Base-by-base conservation (phyloP, 805 yeast genomes). In the Ascoidea tarda region DNA sequence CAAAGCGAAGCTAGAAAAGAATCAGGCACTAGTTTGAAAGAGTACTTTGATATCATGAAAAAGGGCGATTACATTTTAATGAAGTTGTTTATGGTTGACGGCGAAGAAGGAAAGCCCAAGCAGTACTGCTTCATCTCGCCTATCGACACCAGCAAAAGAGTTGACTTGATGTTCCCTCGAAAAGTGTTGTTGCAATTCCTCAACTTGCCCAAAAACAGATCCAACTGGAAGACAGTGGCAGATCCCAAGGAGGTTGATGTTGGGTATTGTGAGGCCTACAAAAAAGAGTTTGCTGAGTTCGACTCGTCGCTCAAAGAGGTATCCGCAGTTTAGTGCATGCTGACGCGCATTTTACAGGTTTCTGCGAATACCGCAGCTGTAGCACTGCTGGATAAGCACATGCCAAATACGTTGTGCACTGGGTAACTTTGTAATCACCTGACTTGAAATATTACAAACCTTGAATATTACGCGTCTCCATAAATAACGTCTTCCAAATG, bases 101-200 rank as follows among this genome's bases (percentile, higher is more conserved):
- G 44, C 6, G 68, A 67, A 54, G 57, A 55, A 32, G 58, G 59
- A 28, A 59, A 63, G 8, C 50, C 58, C 4, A 55, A 55, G 31
- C 68, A 70, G 6, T 63, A 59, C n/a, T 60, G 66, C 6, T 68
- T 59, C 52, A 47, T 70, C 2, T 62, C 69, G 33, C 54, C 49
- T 6, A 46, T 60, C 1, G 62, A 63, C 0, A 56, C 60, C 4
- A 60, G 61, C 3, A 70, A 70, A 51, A 58, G 72, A 10, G 66
- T 88, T 6, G 96, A 90, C 63, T 66, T 87, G 12, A 96, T 87
- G 59, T 86, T 90, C 60, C 95, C 96, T 1, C 72, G 97, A 63
- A 74, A 88, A 60, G 89, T 85, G 1, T 60, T 87, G 33, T 90
- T 96, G 0, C 72, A 72, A 56, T 65, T 82, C 2, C 62, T 89